phyloP scores from a whole-genome alignment of 225 moss, liverwort and hornwort genomes.

The Polytrichum commune region DNA sequence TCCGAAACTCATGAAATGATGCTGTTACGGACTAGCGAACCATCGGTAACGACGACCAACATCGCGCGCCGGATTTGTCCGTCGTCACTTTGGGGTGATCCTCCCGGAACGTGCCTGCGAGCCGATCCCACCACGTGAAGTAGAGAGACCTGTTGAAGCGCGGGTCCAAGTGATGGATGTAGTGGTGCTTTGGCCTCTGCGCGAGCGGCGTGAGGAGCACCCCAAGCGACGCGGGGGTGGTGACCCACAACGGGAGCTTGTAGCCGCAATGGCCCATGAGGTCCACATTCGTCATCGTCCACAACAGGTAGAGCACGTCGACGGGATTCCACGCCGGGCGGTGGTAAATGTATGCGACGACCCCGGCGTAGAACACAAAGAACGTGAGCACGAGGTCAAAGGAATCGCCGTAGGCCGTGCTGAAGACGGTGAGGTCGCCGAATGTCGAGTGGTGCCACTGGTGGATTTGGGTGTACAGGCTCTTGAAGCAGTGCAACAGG shows the following conservation, averaged over 20 bases:
- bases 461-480: slow-evolving; percentile 25
- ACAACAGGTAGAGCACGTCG: slow-evolving; percentile 20
- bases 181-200: slow-evolving; percentile 46
- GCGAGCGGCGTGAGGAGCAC: slow-evolving; percentile 38
- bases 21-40: too few relatives aligned
- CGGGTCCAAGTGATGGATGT: slow-evolving; percentile 50
- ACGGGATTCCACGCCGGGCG: slow-evolving; percentile 27
- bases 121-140: slow-evolving; percentile 50
- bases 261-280: slow-evolving; percentile 53
- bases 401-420: slow-evolving; percentile 40
- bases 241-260: slow-evolving; percentile 39
- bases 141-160: slow-evolving; percentile 37
- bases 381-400: slow-evolving; percentile 43
- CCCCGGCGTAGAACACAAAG: slow-evolving; percentile 21
- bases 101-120: slow-evolving; percentile 37
- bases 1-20: too few relatives aligned
- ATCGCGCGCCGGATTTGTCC: background rate
- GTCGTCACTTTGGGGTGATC: slow-evolving; percentile 28
- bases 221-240: slow-evolving; percentile 33
- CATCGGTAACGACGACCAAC: too few relatives aligned
- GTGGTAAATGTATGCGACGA: slow-evolving; percentile 15
- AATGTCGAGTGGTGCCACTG: slow-evolving; percentile 42
- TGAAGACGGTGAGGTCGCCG: slow-evolving; percentile 44
- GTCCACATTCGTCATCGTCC: slow-evolving; percentile 45
- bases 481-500: slow-evolving; percentile 33